Base-by-base conservation (phyloP, 306 rosid species). In the Cucumis sativus region DNA sequence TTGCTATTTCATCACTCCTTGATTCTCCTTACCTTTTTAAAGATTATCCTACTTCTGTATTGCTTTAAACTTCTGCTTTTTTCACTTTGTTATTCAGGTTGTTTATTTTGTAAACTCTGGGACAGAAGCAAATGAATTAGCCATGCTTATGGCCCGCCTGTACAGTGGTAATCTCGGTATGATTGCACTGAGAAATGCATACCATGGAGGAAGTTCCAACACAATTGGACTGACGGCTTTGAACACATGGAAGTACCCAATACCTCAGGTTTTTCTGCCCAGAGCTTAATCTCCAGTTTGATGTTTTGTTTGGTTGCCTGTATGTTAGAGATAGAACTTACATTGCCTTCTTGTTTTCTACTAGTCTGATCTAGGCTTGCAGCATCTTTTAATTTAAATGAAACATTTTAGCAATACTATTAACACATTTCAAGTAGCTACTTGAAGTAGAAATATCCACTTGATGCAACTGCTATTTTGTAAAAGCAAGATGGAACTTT, bases 21-120 rank as follows among this genome's bases (percentile, higher is more conserved):
- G 57, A 23, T 71, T 28, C 59, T 51, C 39, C 61, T 20, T 14
- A 33, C 43, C 49, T n/a, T 37, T 17, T 17, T 17, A 40, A 17
- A 15, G 39, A 21, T 28, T 23, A 72, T 72, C 40, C 0, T 8
- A 25, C 76, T 72, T 28, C 18, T 49, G 9, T 51, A 47, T 49
- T 28, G 60, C 16, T 12, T 72, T 25, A 47, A 72, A 49, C 28
- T 51, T 72, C 39, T 47, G 76, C 56, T 47, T 37, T 37, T 67
- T 23, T 71, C 35, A 57, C 43, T 68, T 35, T 18, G 28, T 63
- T 62, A 75, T 88, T 84, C 89, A 93, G 98, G 97, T 94, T 66
- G 96, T 94, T 28, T 91, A 88, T 82, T 90, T 94, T 82, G 98
- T 94, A 12, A 94, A 94, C 85, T 94, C 98, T 18, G 98, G 97